Conservation (phyloP, 495 filamentous ascomycete species). For the Ascodesmis nigricans region DNA sequence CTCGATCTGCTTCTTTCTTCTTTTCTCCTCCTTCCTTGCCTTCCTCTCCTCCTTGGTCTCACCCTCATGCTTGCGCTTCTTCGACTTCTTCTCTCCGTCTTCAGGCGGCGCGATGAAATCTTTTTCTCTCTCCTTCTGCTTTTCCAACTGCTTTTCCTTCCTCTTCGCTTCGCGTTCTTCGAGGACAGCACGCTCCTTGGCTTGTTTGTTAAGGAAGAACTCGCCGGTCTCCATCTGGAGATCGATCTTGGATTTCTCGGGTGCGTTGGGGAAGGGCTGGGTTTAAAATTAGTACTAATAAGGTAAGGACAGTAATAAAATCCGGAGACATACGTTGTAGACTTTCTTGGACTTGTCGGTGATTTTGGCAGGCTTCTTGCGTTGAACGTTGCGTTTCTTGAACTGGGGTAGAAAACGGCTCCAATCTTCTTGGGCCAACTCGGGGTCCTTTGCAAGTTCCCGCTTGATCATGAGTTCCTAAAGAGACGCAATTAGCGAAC, state of each 20-base stretch:
- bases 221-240: conserved; percentile 95
- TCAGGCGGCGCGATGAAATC: conserved; percentile 76
- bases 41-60: conserved; percentile 32
- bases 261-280: conserved; percentile 37
- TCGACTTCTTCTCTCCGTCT: conserved; percentile 30
- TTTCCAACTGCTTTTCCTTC: conserved; percentile 67
- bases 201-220: conserved; percentile 82
- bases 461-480: conserved; percentile 93
- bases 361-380: conserved; percentile 62
- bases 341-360: conserved; percentile 83
- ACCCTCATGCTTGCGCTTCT: conserved; percentile 36
- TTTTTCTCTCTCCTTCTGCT: conserved; percentile 61
- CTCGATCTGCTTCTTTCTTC: conserved; percentile 12
- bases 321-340: conserved; percentile 39
- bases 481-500: too few species aligned
- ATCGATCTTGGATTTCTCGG: conserved; percentile 93
- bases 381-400: conserved; percentile 83
- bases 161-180: conserved; percentile 62
- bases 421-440: conserved; percentile 72
- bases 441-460: conserved; percentile 88
- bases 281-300: conserved; percentile 16
- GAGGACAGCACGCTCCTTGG: conserved; percentile 60
- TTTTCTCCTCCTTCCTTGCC: conserved; percentile 19
- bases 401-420: conserved; percentile 93
- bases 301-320: conserved; percentile 20